Percentiles rank a stretch among this genome's conserved stretches.
These are phyloP conservation scores for Fonsecaea erecta DNA, from an alignment of 2,329 filamentous ascomycete species.

Conservation along the genomic window DNA sequence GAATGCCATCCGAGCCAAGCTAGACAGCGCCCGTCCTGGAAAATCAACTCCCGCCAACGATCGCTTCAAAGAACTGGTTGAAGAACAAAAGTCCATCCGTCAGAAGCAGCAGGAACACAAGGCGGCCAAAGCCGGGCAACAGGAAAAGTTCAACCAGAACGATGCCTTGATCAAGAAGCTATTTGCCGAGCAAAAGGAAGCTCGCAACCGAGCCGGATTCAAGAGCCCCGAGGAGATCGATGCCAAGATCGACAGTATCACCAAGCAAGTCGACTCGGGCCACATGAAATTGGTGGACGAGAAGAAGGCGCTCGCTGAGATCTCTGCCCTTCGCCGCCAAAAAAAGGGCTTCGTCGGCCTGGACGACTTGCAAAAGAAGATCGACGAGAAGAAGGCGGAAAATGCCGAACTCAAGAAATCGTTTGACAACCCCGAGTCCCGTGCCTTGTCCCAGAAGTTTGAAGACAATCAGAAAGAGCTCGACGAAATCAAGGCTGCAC, in stretches of 20 bases:
- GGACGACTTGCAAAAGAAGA: slow-evolving; percentile 83
- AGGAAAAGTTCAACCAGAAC: slow-evolving; percentile 89
- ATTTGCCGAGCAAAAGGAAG: slow-evolving; percentile 83
- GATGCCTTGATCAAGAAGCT: slow-evolving; percentile 87
- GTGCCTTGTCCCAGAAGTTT: slow-evolving; percentile 86
- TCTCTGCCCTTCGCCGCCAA: slow-evolving; percentile 80
- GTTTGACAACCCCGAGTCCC: slow-evolving; percentile 88
- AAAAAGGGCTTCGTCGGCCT: slow-evolving; percentile 89
- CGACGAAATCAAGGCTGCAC: slow-evolving; percentile 86
- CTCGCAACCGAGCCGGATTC: slow-evolving; percentile 78
- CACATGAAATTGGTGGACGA: slow-evolving; percentile 96
- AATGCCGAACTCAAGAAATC: slow-evolving; percentile 87
- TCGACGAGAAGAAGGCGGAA: slow-evolving; percentile 83
- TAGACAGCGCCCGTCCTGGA: slow-evolving; percentile 80
- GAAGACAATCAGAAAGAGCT: slow-evolving; percentile 83
- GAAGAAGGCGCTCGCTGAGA: slow-evolving; percentile 86
- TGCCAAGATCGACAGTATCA: slow-evolving; percentile 75
- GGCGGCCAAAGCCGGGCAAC: slow-evolving; percentile 73
- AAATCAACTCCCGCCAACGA: slow-evolving; percentile 78
- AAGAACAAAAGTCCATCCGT: slow-evolving; percentile 79
- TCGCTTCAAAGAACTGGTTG: slow-evolving; percentile 72
- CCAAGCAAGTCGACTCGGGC: slow-evolving; percentile 84
- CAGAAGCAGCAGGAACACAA: slow-evolving; percentile 88
- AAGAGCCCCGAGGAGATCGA: slow-evolving; percentile 90
- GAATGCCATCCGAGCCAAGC: slow-evolving; percentile 86